Percentiles rank a stretch among this genome's conserved stretches.
phyloP scores from a whole-genome alignment of 208 protist species.

The Tetramitus jugosus region DNA sequence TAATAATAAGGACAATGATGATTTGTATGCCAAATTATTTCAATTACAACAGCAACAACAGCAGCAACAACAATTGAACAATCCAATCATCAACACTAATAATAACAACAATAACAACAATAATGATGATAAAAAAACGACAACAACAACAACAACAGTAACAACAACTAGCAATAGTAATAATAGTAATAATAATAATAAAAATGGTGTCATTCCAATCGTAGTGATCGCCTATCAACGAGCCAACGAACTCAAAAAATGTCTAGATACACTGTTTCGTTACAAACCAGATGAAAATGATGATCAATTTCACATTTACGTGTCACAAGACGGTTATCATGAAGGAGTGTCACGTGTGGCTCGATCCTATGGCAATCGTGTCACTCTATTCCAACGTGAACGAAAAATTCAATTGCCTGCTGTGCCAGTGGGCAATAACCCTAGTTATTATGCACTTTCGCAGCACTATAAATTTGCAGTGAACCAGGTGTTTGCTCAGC shows the following conservation, averaged over 20 bases:
- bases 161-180: no score
- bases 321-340: slow-evolving; percentile 16
- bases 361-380: neutral
- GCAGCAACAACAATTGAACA: no score
- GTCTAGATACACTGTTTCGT: neutral
- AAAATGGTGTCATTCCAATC: slow-evolving; percentile 1
- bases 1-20: no score
- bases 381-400: neutral
- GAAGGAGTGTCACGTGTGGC: neutral
- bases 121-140: no score
- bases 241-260: neutral
- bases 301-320: neutral
- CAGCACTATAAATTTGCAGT: slow-evolving; percentile 24
- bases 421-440: no score
- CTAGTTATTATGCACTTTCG: slow-evolving; percentile 8
- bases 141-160: no score
- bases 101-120: no score
- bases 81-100: no score
- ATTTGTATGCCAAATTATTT: no score
- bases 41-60: no score
- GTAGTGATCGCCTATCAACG: neutral
- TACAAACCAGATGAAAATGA: neutral
- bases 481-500: neutral
- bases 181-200: no score
- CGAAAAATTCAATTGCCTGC: no score